Evolutionary conservation across 1,139 yeast species (phyloP).

Genomic region (Yamadazyma atmosphaerica): DNA sequence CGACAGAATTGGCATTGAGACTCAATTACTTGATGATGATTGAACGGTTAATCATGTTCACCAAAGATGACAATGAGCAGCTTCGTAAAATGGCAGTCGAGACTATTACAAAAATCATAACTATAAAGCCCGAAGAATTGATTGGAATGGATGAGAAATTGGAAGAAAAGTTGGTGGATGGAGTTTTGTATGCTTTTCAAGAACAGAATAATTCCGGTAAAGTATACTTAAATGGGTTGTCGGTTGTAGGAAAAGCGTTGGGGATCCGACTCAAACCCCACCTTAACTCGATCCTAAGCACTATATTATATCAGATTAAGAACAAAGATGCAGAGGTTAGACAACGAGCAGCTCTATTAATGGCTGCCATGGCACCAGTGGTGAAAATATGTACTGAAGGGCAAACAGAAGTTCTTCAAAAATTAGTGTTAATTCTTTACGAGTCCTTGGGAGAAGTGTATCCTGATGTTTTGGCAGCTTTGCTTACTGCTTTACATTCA

Average conservation of each 20-base stretch:
- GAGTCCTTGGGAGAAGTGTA: conserved; percentile 94
- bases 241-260: conserved; percentile 63
- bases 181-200: conserved; percentile 80
- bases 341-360: conserved; percentile 83
- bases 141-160: conserved; percentile 39
- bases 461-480: conserved; percentile 90
- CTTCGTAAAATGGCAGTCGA: conserved; percentile 79
- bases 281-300: conserved; percentile 70
- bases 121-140: conserved; percentile 29
- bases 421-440: conserved; percentile 73
- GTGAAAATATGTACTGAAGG: conserved; percentile 58
- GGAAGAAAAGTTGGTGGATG: conserved; percentile 76
- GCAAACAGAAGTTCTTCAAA: conserved; percentile 57
- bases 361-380: conserved; percentile 65
- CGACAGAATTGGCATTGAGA: conserved; percentile 63
- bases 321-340: conserved; percentile 74
- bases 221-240: conserved; percentile 63
- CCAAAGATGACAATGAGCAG: conserved; percentile 84
- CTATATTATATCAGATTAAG: conserved; percentile 71
- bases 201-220: conserved; percentile 62
- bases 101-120: conserved; percentile 46
- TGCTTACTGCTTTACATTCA: conserved; percentile 65
- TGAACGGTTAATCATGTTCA: conserved; percentile 53
- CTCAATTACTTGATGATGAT: conserved; percentile 67
- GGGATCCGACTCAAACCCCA: conserved; percentile 75